Conservation (phyloP, 1,284 basidiomycete species). For the Anthracocystis walkeri region DNA sequence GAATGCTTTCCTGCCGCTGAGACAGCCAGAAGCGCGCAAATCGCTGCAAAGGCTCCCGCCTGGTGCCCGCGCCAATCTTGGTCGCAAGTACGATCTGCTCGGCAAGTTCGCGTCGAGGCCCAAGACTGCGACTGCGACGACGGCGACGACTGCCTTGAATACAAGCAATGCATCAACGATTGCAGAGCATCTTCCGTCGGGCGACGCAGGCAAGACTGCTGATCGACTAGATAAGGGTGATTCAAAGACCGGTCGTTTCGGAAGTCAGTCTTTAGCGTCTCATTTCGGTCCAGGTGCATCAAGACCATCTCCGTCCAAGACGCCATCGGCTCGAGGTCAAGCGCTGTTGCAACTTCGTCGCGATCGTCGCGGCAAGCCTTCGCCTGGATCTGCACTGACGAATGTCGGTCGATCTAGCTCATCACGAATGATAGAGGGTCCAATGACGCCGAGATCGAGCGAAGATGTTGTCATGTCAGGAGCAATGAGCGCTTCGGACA, state of each 20-base stretch:
- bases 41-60: constrained; percentile 28
- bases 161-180: constrained; percentile 5
- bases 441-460: constrained; percentile 45
- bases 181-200: constrained; percentile 1
- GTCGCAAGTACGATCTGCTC: constrained; percentile 42
- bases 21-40: constrained; percentile 25
- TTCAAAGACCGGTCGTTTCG: not conserved
- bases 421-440: constrained; percentile 12
- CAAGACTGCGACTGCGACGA: constrained; percentile 12
- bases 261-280: constrained; percentile 7
- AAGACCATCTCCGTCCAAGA: constrained; percentile 14
- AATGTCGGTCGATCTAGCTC: constrained; percentile 9
- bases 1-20: constrained; percentile 40
- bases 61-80: constrained; percentile 28
- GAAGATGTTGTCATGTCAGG: constrained; percentile 27
- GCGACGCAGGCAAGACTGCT: constrained; percentile 6
- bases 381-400: constrained; percentile 8
- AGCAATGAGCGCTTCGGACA: constrained; percentile 14
- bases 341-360: constrained; percentile 31
- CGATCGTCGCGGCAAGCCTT: constrained; percentile 20
- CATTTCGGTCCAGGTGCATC: constrained; percentile 5
- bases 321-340: constrained; percentile 22
- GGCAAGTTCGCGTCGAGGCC: constrained; percentile 47
- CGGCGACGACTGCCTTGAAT: not conserved
- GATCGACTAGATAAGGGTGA: constrained; percentile 10